Evolutionary conservation across 371 early-diverging fungal genomes (phyloP).

Genomic region (Saksenaea oblongispora): DNA sequence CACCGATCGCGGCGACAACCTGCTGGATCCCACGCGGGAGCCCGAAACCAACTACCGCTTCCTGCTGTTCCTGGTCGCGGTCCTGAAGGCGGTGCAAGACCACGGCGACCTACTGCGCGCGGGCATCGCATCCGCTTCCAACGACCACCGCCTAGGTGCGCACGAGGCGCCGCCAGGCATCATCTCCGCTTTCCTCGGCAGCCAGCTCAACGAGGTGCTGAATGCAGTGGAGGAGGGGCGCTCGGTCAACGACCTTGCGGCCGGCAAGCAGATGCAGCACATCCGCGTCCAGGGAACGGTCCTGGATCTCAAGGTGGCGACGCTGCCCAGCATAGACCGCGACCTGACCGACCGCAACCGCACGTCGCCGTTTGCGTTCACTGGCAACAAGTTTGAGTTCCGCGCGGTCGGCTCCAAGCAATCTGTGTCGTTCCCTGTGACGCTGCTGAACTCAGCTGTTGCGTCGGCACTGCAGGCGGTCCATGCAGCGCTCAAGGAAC

Average conservation of each 20-base stretch:
- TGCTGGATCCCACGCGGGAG: conserved; percentile 89
- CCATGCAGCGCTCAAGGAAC: conserved; percentile 66
- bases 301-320: conserved; percentile 92
- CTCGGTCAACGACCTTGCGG: conserved; percentile 79
- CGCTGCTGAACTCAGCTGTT: conserved; percentile 91
- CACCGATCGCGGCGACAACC: conserved; percentile 93
- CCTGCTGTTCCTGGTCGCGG: conserved; percentile 90
- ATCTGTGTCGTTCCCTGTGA: conserved; percentile 95
- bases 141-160: conserved; percentile 98
- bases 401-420: conserved; percentile 98
- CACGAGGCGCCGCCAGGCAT: conserved; percentile 98
- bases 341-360: conserved; percentile 99
- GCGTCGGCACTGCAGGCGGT: conserved; percentile 81
- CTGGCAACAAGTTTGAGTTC: conserved; percentile 99
- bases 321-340: conserved; percentile 89
- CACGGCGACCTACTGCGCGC: conserved; percentile 80
- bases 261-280: conserved; percentile 77
- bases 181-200: conserved; percentile 95
- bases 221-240: conserved; percentile 88
- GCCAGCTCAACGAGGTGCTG: conserved; percentile 92
- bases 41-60: conserved; percentile 97
- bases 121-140: conserved; percentile 89
- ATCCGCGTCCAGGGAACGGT: conserved; percentile 95
- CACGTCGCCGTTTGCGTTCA: conserved; percentile 98
- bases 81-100: conserved; percentile 87